Evolutionary conservation across 371 early-diverging fungal genomes (phyloP).

Genomic region (Rhizopus delemar): DNA sequence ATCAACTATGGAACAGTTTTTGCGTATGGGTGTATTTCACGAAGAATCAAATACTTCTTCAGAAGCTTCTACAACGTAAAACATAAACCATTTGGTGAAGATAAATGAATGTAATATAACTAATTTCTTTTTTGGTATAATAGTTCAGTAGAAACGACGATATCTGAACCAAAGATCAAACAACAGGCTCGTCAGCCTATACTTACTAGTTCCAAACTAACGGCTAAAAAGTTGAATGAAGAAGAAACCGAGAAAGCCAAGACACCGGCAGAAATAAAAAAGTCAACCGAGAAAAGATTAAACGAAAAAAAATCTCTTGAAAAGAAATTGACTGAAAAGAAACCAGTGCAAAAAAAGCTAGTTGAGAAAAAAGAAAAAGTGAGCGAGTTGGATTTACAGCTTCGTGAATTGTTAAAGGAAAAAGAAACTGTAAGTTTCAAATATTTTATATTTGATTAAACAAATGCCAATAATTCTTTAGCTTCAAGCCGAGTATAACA

Average conservation of each 20-base stretch:
- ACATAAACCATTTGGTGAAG: no score
- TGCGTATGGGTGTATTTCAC: constrained; percentile 44
- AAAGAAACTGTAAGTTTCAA: constrained; percentile 29
- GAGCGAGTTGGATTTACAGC: constrained; percentile 21
- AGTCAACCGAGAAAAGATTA: not conserved
- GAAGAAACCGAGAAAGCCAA: not conserved
- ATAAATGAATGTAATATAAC: not conserved
- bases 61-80: constrained; percentile 21
- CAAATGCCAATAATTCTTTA: not conserved
- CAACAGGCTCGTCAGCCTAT: constrained; percentile 2
- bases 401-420: constrained; percentile 22
- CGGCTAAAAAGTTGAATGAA: not conserved
- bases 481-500: constrained; percentile 49
- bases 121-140: not conserved
- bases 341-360: not conserved
- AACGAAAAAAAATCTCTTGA: not conserved
- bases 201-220: not conserved
- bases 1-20: constrained; percentile 47
- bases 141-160: constrained; percentile 22
- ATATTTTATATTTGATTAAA: not conserved
- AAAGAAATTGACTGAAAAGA: not conserved
- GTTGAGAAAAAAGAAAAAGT: not conserved
- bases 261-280: not conserved
- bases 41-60: constrained; percentile 19
- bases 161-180: constrained; percentile 10